Evolutionary conservation across 169 alveolate species (phyloP).

Genomic region (Theileria sp.): DNA sequence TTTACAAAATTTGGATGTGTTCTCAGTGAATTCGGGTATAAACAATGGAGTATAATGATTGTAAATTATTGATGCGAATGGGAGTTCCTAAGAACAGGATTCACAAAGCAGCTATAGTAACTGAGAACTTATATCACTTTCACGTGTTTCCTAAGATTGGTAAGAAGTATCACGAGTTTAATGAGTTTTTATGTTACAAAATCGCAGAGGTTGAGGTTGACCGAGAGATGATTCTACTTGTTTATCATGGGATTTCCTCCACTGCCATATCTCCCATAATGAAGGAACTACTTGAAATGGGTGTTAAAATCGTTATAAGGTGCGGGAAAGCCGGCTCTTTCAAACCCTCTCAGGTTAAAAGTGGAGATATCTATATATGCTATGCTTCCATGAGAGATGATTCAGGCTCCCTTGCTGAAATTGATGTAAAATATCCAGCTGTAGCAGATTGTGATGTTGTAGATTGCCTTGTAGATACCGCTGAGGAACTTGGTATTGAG

Average conservation of each 20-base stretch:
- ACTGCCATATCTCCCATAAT: conserved; percentile 27
- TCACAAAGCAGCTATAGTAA: conserved; percentile 35
- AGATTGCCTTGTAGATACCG: conserved; percentile 1
- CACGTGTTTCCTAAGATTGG: conserved; percentile 18
- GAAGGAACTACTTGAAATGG: conserved; percentile 38
- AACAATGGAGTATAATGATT: conserved; percentile 23
- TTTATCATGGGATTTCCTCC: conserved; percentile 31
- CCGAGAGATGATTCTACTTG: conserved; percentile 27
- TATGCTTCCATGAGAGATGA: conserved; percentile 57
- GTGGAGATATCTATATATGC: conserved; percentile 23
- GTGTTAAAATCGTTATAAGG: conserved; percentile 31
- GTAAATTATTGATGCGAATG: conserved; percentile 29
- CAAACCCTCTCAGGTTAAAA: conserved; percentile 21
- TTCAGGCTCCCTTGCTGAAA: conserved; percentile 19
- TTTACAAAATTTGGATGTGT: not conserved
- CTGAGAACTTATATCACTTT: conserved; percentile 32
- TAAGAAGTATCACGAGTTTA: conserved; percentile 5
- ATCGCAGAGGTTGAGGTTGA: conserved; percentile 43
- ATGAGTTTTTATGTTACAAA: conserved; percentile 17
- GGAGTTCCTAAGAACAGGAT: conserved; percentile 49
- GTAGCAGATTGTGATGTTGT: conserved; percentile 51
- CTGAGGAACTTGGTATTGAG: not conserved
- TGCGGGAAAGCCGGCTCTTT: conserved; percentile 15
- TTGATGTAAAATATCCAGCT: conserved; percentile 39
- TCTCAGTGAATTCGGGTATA: not conserved